Evolutionary conservation across 2,329 filamentous ascomycete genomes (phyloP).

Genomic region (Fusarium nelsonii): DNA sequence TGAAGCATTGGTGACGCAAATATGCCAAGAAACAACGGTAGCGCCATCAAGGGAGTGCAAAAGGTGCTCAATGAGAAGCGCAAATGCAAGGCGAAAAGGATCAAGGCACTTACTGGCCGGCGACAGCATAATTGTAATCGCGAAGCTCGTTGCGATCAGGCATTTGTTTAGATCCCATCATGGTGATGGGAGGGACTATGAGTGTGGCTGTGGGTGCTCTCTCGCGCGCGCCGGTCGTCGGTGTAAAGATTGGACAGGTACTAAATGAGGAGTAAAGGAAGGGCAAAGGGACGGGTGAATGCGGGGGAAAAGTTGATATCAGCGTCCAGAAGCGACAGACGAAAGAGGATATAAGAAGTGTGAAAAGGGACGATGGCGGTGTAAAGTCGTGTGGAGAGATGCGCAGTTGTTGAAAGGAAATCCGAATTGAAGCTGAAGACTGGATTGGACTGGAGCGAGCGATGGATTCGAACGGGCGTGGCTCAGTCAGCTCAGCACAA

Average conservation of each 20-base stretch:
- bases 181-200: slow-evolving; percentile 29
- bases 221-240: slow-evolving; percentile 19
- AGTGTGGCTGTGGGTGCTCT: slow-evolving; percentile 31
- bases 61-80: slow-evolving; percentile 1
- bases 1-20: slow-evolving; percentile 30
- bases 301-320: slow-evolving; percentile 6
- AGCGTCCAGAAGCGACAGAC: slow-evolving; percentile 34
- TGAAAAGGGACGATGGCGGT: slow-evolving; percentile 23
- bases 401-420: slow-evolving; percentile 35
- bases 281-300: slow-evolving; percentile 8
- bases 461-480: slow-evolving; percentile 24
- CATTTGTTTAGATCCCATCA: slow-evolving; percentile 54
- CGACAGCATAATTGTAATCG: slow-evolving; percentile 80
- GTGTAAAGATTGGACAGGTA: slow-evolving; percentile 13
- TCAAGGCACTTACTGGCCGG: slow-evolving; percentile 78
- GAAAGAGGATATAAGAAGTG: slow-evolving; percentile 22
- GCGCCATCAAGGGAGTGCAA: slow-evolving; percentile 10
- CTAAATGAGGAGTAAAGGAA: background rate
- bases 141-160: slow-evolving; percentile 72
- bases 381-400: slow-evolving; percentile 22
- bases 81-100: slow-evolving; percentile 26
- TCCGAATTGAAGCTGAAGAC: slow-evolving; percentile 24
- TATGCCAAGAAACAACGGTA: slow-evolving; percentile 18
- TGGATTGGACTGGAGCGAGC: slow-evolving; percentile 7
- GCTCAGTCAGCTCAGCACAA: slow-evolving; percentile 39